Conservation (phyloP, 139 green algal species). For the Chlorella vulgaris region DNA sequence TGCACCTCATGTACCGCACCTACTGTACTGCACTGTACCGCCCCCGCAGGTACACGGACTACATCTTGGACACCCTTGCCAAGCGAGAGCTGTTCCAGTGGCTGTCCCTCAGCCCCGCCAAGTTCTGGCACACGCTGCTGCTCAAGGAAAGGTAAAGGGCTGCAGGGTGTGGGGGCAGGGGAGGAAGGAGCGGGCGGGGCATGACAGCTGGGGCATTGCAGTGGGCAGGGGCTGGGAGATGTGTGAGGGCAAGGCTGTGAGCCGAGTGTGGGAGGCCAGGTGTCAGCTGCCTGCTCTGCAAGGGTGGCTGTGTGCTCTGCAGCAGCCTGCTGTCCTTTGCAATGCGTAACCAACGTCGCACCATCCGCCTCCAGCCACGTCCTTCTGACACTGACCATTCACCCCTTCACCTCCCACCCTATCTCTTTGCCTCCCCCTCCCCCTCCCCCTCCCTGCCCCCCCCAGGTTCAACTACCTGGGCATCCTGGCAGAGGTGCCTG, state of each 20-base stretch:
- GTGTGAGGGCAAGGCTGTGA: too few species aligned
- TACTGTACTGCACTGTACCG: not conserved
- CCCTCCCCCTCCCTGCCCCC: not conserved
- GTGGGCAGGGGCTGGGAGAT: not conserved
- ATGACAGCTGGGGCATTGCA: not conserved
- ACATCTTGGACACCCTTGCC: conserved; percentile 79
- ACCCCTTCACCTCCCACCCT: not conserved
- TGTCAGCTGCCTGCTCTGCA: too few species aligned
- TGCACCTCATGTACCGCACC: not conserved
- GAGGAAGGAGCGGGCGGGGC: not conserved
- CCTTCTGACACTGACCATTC: too few species aligned
- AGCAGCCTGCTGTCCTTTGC: too few species aligned
- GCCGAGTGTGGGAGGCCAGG: too few species aligned
- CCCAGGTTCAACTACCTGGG: conserved; percentile 77
- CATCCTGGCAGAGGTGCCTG: conserved; percentile 20
- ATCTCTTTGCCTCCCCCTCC: not conserved
- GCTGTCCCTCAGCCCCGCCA: conserved; percentile 70
- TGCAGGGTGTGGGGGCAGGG: not conserved
- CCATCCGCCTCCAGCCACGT: too few species aligned
- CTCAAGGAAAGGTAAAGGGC: conserved; percentile 66
- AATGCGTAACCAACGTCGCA: too few species aligned
- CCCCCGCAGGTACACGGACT: conserved; percentile 74
- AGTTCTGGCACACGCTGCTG: conserved; percentile 85
- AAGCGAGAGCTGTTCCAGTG: conserved; percentile 77
- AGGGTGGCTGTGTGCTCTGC: too few species aligned